A percentile compares a stretch with the other conserved stretches of the same genome.
These are phyloP conservation scores for Aspergillus spinulosporus DNA, from an alignment of 2,329 filamentous ascomycete genomes.

Conservation along the genomic window DNA sequence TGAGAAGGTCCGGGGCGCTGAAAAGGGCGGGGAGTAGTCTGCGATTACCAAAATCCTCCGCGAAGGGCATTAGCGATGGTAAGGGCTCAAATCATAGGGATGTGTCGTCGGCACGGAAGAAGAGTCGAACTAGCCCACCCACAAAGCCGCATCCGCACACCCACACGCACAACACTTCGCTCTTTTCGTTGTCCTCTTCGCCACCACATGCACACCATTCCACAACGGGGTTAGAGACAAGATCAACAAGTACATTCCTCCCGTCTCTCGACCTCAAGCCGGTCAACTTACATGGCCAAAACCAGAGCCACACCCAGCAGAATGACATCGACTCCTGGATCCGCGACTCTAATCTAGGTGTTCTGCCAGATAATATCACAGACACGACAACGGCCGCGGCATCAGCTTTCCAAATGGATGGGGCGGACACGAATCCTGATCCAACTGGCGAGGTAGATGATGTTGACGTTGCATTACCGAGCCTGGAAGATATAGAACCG, in stretches of 20 bases:
- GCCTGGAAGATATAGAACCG: slow-evolving; percentile 30
- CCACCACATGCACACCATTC: neutral
- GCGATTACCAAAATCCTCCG: neutral
- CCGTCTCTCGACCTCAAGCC: neutral
- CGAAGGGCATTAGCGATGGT: neutral
- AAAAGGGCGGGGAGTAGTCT: slow-evolving; percentile 11
- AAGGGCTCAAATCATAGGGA: neutral
- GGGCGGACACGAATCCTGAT: slow-evolving; percentile 5
- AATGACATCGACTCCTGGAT: slow-evolving; percentile 34
- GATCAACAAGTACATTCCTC: neutral
- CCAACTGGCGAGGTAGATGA: neutral
- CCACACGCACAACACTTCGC: neutral
- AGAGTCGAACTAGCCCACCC: neutral
- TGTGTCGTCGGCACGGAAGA: neutral
- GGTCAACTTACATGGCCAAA: neutral
- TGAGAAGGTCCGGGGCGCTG: slow-evolving; percentile 14
- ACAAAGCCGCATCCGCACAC: neutral
- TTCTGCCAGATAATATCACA: slow-evolving; percentile 26
- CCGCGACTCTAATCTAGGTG: slow-evolving; percentile 27
- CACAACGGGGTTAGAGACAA: neutral
- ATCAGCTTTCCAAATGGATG: slow-evolving; percentile 12
- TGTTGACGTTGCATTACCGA: slow-evolving; percentile 20
- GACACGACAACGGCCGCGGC: slow-evolving; percentile 6
- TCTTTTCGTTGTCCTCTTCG: neutral
- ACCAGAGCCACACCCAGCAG: slow-evolving; percentile 16